phyloP scores from a whole-genome alignment of 108 stramenopile species.

The Discostella pseudostelligera region DNA sequence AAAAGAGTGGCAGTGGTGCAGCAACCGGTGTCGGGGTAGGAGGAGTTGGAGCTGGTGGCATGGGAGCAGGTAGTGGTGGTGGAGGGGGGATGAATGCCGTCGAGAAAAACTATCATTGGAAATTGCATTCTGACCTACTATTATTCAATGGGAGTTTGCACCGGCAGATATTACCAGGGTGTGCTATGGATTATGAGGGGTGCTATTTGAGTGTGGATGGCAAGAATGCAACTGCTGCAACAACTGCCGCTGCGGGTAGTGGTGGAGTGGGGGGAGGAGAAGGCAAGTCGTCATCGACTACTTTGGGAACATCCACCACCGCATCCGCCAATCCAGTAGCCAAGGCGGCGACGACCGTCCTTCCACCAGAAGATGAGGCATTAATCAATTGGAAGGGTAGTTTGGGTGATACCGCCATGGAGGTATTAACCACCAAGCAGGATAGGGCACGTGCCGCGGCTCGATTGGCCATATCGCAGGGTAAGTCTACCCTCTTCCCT shows the following conservation, averaged over 20 bases:
- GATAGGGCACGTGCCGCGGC: constrained; percentile 73
- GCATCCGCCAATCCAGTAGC: no score
- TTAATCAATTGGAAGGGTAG: constrained; percentile 79
- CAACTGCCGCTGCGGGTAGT: no score
- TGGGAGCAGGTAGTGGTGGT: neutral
- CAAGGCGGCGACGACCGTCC: neutral
- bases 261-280: constrained; percentile 16
- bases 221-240: no score
- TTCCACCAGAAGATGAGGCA: constrained; percentile 73
- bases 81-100: constrained; percentile 56
- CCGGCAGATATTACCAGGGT: constrained; percentile 49
- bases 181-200: constrained; percentile 77
- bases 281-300: no score
- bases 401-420: constrained; percentile 74
- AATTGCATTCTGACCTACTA: constrained; percentile 70
- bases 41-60: no score
- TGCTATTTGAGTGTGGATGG: no score
- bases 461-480: constrained; percentile 59
- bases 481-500: constrained; percentile 17
- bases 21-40: no score
- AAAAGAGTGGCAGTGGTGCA: constrained; percentile 25
- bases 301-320: no score
- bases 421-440: constrained; percentile 55
- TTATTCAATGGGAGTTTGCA: constrained; percentile 54
- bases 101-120: constrained; percentile 76